Evolutionary conservation across 805 yeast genomes (phyloP), one percentile per base, ranked within the genome.

Genomic region (Metschnikowia lachancei): DNA sequence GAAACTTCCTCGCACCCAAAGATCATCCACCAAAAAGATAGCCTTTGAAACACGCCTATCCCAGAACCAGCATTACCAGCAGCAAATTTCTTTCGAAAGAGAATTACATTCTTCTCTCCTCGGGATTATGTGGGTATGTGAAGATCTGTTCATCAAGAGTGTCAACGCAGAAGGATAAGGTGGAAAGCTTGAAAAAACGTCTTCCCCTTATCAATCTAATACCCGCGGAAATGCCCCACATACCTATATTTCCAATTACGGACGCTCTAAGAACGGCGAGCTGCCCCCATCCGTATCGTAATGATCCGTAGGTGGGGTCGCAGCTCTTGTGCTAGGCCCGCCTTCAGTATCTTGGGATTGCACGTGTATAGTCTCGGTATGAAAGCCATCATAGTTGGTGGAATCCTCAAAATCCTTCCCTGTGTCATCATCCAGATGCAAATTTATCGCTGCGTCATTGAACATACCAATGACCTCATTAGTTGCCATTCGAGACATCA

Each of bases 381-480:
- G 76, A 55, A 75, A 76, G 7, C 73, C 76, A 37, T 70, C 75
- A 46, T 59, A 71, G 37, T 69, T 70, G 5, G 74, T 65, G 4
- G 64, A 54, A 33, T 62, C 63, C 20, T 46, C 52, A 17, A 46
- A 29, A 11, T 58, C 63, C 10, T 56, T 60, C 7, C 53, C 58
- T 16, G 57, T 46, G 34, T 63, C 71, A 33, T 62, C 66, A 32
- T 66, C 70, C 24, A 65, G 60, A 19, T 56, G 55, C n/a, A 61
- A 45, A 22, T 61, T 46, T 10, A 57, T 53, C 3, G 73, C 64
- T 0, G 80, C 79, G 40, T 76, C 80, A 57, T 84, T 87, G 61
- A 88, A 86, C 89, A 89, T 86, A 13, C 79, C 76, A 51, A 77
- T 70, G 0, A 89, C 83, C 54, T 88, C 96, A 45, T 80, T 78